phyloP scores from a whole-genome alignment of 2,329 filamentous ascomycete genomes.

The Lecanicillium sp. region DNA sequence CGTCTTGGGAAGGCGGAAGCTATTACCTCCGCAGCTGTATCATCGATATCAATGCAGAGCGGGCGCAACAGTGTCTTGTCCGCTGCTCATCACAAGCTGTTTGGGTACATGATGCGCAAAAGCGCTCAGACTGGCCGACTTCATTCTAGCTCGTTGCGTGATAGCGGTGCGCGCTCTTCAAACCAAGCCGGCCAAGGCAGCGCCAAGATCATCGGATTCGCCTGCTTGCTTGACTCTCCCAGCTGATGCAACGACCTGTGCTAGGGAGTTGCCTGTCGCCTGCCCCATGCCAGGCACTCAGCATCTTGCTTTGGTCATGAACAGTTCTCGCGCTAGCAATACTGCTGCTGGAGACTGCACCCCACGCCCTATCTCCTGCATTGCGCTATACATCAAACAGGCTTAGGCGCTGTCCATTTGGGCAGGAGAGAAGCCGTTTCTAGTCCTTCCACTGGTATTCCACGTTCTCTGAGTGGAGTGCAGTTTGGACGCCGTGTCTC shows the following conservation, averaged over 20 bases:
- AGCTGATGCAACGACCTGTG: background rate
- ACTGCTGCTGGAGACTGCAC: background rate
- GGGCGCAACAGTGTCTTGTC: background rate
- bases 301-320: no score
- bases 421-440: conserved; percentile 4
- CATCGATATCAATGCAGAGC: background rate
- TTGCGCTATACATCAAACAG: conserved; percentile 5
- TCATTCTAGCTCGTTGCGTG: background rate
- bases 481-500: background rate
- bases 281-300: no score
- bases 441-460: conserved; percentile 8
- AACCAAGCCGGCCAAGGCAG: background rate
- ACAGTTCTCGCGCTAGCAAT: background rate
- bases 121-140: background rate
- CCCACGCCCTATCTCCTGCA: conserved; percentile 5
- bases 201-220: background rate
- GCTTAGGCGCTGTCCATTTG: background rate
- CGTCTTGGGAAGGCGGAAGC: background rate
- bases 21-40: background rate
- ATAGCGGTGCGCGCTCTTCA: no score
- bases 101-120: background rate
- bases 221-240: background rate
- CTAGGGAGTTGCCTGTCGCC: no score
- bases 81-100: background rate
- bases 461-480: background rate